These are phyloP conservation scores for Parmales sp. DNA, from an alignment of 108 stramenopile genomes.

Conservation along the genomic window DNA sequence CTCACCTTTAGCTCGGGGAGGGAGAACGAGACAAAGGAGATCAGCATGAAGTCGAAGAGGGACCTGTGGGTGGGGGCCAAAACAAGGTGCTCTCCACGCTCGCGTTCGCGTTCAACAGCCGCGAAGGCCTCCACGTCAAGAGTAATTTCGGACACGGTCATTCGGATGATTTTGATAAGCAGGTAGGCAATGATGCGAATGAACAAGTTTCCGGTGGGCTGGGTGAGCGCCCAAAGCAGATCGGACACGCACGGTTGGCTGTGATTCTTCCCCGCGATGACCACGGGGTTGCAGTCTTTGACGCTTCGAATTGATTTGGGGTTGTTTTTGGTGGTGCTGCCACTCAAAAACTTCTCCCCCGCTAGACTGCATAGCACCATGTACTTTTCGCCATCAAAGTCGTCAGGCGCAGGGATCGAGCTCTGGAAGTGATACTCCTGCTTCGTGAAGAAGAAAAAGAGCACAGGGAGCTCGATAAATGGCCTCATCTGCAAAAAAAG, in stretches of 20 bases:
- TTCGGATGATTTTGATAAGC: conserved; percentile 47
- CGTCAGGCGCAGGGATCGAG: conserved; percentile 44
- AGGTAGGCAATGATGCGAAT: conserved; percentile 51
- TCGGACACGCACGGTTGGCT: conserved; percentile 21
- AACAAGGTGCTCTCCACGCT: conserved; percentile 22
- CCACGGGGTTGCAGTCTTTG: conserved; percentile 21
- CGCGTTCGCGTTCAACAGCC: neutral
- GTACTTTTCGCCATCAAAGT: conserved; percentile 65
- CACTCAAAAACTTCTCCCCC: conserved; percentile 50
- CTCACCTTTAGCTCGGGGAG: conserved; percentile 80
- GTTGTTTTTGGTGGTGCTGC: conserved; percentile 20
- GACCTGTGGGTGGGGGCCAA: conserved; percentile 77
- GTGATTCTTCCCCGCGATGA: conserved; percentile 46
- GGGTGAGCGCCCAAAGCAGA: conserved; percentile 63
- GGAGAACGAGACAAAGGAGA: conserved; percentile 62
- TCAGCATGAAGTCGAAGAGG: conserved; percentile 68
- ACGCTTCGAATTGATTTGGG: neutral
- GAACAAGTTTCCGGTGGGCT: conserved; percentile 49
- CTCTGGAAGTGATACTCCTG: conserved; percentile 56
- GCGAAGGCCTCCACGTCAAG: conserved; percentile 55
- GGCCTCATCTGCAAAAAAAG: conserved; percentile 27
- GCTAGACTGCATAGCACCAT: conserved; percentile 59
- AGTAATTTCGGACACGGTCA: conserved; percentile 40
- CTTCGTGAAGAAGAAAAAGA: conserved; percentile 73
- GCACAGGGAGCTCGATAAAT: conserved; percentile 62